Base-by-base conservation (phyloP, 768 basidiomycete genomes). In the Stropharia rugosoannulata region DNA sequence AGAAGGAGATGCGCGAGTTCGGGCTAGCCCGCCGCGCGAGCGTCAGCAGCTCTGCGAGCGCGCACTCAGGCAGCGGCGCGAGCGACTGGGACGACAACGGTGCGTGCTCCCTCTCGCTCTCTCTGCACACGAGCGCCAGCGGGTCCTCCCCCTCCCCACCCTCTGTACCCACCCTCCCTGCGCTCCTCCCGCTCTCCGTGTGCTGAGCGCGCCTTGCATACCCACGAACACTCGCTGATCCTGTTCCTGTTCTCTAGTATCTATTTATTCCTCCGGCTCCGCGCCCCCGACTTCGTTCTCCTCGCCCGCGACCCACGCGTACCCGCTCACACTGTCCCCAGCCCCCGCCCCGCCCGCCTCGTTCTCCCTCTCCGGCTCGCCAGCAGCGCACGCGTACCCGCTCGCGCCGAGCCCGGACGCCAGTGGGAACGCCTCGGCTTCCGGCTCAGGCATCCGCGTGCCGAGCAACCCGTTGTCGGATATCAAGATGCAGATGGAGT, bases 21-120 rank as follows among this genome's bases (percentile, higher is more conserved):
- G 57, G 73, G 74, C 45, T 44, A 49, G 25, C 50, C 50, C 51
- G 61, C 27, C 62, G 56, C 75, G 84, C 54, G 70, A 74, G 16
- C 76, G 88, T 29, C 78, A 22, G 89, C 45, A 75, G 78, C 52
- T 89, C 86, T 9, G 83, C 68, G 32, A 80, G 70, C 56, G 79
- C 76, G 50, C 82, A 80, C 47, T 83, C 80, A 0, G 79, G 78
- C 60, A 79, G 80, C 60, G 82, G 78, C 42, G 78, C 76, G 8
- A 90, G 88, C 60, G 90, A 93, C 66, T 93, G 90, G 89, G 90
- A 93, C 66, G 90, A 91, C 68, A 82, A 73, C 72, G 79, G 89
- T 90, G 67, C 66, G 87, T 75, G 59, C n/a, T 46, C 35, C 50
- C 52, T 39, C 59, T 57, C 48, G 50, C 54, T 27, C 45, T 63